Percentiles rank a stretch among this genome's conserved stretches.
Conservation (phyloP, 768 basidiomycete species). For the Cubamyces lactineus region DNA sequence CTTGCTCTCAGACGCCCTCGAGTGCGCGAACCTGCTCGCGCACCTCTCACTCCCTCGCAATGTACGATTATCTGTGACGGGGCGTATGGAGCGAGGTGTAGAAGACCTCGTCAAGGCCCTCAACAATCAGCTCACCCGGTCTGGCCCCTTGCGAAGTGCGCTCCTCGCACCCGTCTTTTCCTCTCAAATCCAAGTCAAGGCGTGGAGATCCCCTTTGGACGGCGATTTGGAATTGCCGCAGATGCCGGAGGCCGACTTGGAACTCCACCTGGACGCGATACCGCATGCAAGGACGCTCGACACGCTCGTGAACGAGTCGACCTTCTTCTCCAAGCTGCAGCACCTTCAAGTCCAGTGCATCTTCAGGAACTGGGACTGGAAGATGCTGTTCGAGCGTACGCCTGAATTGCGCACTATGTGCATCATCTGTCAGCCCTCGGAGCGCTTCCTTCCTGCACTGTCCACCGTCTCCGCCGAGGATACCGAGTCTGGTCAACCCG, state of each 20-base stretch:
- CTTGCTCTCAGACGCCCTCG: background rate
- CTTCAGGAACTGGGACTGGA: constrained; percentile 7
- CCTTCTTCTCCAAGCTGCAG: background rate
- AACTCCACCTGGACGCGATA: background rate
- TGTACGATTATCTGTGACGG: background rate
- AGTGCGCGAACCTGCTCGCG: constrained; percentile 3
- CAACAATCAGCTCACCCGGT: background rate
- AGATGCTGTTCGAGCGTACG: background rate
- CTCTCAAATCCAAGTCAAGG: background rate
- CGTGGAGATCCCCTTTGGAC: background rate
- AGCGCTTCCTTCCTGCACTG: constrained; percentile 1
- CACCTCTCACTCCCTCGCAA: background rate
- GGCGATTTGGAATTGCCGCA: background rate
- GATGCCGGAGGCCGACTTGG: background rate
- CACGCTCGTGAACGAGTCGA: background rate
- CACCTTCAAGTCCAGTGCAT: background rate
- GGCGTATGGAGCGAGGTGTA: constrained; percentile 3
- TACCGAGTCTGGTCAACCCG: background rate
- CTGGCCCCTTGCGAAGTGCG: background rate
- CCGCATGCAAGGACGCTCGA: background rate
- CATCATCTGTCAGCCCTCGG: background rate
- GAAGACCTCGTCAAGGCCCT: constrained; percentile 2
- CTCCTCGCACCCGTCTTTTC: background rate
- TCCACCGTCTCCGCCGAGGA: background rate
- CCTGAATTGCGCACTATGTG: background rate